Base-by-base conservation (phyloP, 2,329 filamentous ascomycete genomes). In the Diaporthe sp. region DNA sequence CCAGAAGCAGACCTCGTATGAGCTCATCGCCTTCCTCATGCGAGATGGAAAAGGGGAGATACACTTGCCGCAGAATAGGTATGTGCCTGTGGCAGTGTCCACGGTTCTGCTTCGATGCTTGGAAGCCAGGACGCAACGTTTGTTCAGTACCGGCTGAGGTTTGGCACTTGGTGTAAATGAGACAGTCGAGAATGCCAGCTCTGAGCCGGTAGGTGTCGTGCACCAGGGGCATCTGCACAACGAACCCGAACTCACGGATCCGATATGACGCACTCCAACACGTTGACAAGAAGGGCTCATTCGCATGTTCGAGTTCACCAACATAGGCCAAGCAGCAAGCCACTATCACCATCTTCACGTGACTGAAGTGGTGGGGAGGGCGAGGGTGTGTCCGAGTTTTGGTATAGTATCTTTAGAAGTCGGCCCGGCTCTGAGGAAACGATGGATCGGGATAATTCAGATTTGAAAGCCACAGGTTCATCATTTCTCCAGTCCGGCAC, bases 401-500 rank as follows among this genome's bases (percentile, higher is more conserved):
- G 46, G 49, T 28, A 28, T 15, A 10, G 34, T 25, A 68, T 53
- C 31, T 28, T 31, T 13, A 68, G 34, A 70, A 53, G 42, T 75
- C 74, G 74, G 34, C 39, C 70, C 74, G 74, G 58, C 31, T 39
- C 37, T 25, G 17, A 31, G 34, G 34, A 39, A 28, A 34, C 46
- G 62, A 39, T 68, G n/a, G 31, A 55, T 68, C 60, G 60, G 60
- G 22, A 53, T 28, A 8, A 25, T 39, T 51, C 25, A 49, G 17
- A 31, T 58, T 53, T 37, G 46, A 60, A 53, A 42, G 61, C 68
- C n/a, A 58, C 53, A 61, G 19, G 46, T 51, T 72, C 53, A 51
- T 75, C 68, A 71, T 55, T 57, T 76, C 25, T 39, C 58, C 49
- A 65, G 53, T 28, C 34, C 75, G 60, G 70, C 60, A 65, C n/a